Evolutionary conservation across 352 stramenopile species (phyloP), one percentile per base, ranked within the genome.

Genomic region (Phytophthora sansomeana): DNA sequence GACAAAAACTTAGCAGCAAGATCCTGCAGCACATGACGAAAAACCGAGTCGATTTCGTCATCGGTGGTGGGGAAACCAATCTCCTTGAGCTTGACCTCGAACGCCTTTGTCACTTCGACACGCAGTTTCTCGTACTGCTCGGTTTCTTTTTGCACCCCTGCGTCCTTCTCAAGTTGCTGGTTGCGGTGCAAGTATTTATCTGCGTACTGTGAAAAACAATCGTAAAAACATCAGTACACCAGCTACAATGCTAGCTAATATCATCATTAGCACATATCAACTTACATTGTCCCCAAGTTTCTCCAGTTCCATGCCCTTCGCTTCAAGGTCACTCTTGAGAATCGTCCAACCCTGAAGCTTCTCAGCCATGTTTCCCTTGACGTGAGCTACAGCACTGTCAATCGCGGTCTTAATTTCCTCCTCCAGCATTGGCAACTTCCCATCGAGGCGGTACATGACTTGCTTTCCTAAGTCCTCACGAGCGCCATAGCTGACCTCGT

Each of bases 301-400:
- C 35, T 93, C 84, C 24, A 96, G 41, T 32, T 91, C 83, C 13
- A 75, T 69, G 41, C 71, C 85, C 58, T 92, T 94, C 6, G 74
- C 72, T 11, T 76, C 49, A 30, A 92, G 74, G 35, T 94, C 83
- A 11, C 56, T 75, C 52, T 87, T 87, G 4, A 92, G 60, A 10
- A 94, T 80, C 2, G 83, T 91, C 85, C 85, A 94, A 8, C 85
- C 85, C 73, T 85, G 77, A 41, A 94, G 60, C 30, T 89, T 74
- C 21, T 81, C 69, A 8, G 74, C 67, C 32, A 92, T 73, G 6
- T 24, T 58, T 28, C 72, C 59, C 48, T 90, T 92, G 2, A 91
- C 78, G 29, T 81, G 65, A 47, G 79, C 58, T 33, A 88, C 69
- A 13, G 82, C 82, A 41, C 74, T 76, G 50, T 92, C 85, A 33